A percentile compares a stretch with the other conserved stretches of the same genome.
Evolutionary conservation across 305 asterid species (phyloP).

Genomic region (Fraxinus velutina): DNA sequence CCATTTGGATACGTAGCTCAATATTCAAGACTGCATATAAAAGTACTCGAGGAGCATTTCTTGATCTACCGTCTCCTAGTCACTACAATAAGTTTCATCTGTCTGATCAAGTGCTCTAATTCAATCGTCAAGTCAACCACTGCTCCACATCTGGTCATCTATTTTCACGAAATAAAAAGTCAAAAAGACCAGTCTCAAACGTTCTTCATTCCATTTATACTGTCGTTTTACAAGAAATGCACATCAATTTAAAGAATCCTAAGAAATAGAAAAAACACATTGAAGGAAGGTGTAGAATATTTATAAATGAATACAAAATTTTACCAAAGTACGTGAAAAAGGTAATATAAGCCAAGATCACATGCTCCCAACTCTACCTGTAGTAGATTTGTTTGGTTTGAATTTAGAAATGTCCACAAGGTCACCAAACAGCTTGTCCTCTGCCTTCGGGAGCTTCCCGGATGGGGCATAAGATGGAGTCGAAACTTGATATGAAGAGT

Average conservation of each 20-base stretch:
- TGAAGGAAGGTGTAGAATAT: conserved; percentile 22
- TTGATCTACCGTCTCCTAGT: background rate
- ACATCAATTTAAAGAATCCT: background rate
- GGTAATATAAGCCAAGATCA: conserved; percentile 33
- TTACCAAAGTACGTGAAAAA: conserved; percentile 21
- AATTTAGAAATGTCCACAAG: conserved; percentile 85
- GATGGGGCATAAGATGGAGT: conserved; percentile 49
- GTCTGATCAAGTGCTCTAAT: background rate
- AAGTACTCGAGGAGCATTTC: background rate
- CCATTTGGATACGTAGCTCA: background rate
- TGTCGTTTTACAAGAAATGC: background rate
- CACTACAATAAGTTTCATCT: background rate
- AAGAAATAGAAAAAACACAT: conserved; percentile 24
- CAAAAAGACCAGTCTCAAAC: background rate
- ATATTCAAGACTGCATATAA: background rate
- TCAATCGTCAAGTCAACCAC: background rate
- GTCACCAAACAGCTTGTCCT: conserved; percentile 94
- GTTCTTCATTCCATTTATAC: background rate
- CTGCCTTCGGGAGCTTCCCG: conserved; percentile 63
- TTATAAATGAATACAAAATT: conserved; percentile 17
- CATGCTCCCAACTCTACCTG: conserved; percentile 70
- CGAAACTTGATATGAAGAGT: conserved; percentile 35
- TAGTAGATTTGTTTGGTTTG: conserved; percentile 51
- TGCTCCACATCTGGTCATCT: background rate
- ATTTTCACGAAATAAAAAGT: background rate